These are phyloP conservation scores for Kuraishia borneana DNA, from an alignment of 805 yeast species.

Conservation along the genomic window DNA sequence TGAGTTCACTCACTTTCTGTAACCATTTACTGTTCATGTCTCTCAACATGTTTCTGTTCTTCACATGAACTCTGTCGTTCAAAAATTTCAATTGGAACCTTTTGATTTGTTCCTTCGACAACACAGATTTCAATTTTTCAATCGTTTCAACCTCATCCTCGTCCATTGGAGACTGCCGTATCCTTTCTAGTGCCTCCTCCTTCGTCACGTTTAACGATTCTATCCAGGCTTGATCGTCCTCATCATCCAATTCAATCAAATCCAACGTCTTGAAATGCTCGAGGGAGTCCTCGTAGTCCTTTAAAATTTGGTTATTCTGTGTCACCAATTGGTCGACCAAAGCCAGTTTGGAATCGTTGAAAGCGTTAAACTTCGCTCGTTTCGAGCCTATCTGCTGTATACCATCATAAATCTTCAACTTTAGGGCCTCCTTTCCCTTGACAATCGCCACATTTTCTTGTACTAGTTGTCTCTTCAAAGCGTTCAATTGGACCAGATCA, in stretches of 20 bases:
- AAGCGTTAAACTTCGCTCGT: slow-evolving; percentile 6
- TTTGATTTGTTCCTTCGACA: slow-evolving; percentile 10
- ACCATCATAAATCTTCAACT: slow-evolving; percentile 6
- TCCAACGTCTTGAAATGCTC: slow-evolving; percentile 2
- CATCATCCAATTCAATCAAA: slow-evolving; percentile 3
- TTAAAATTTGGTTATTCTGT: background rate
- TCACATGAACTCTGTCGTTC: slow-evolving; percentile 14
- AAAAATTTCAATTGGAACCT: slow-evolving; percentile 17
- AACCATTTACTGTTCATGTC: slow-evolving; percentile 17
- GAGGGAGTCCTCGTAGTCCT: background rate
- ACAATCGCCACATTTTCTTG: slow-evolving; percentile 2
- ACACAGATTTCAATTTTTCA: background rate
- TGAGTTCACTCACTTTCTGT: slow-evolving; percentile 11
- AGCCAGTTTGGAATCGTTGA: slow-evolving; percentile 2
- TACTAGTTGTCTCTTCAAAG: background rate
- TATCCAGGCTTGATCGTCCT: slow-evolving; percentile 3
- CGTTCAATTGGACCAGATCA: too few species aligned
- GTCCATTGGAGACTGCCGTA: background rate
- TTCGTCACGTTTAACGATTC: background rate
- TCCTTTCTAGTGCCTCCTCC: slow-evolving; percentile 7
- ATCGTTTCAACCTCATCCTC: background rate
- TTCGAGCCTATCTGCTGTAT: slow-evolving; percentile 4
- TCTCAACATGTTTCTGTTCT: slow-evolving; percentile 10
- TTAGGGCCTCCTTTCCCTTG: slow-evolving; percentile 3
- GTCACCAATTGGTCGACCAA: slow-evolving; percentile 5